Conservation (phyloP, 352 stramenopile genomes). For the Phytopythium mirpurense region DNA sequence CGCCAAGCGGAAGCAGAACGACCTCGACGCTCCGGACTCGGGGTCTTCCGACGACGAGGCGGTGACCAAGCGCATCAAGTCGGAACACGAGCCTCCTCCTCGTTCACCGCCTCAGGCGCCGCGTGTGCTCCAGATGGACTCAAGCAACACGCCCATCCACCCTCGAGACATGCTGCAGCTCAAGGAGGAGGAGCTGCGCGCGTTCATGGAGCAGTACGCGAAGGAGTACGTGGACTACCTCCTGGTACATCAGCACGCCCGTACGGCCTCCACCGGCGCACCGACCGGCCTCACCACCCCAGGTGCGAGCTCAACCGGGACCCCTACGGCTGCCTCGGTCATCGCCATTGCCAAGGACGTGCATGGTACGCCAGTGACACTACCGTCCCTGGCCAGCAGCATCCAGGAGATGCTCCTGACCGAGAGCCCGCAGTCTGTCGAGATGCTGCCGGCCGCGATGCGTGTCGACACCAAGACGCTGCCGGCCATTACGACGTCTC, state of each 20-base stretch:
- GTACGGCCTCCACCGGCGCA: neutral
- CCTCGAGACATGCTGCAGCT: constrained; percentile 35
- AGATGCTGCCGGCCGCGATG: constrained; percentile 20
- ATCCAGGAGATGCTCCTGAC: constrained; percentile 66
- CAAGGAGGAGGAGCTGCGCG: constrained; percentile 44
- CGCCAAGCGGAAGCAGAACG: constrained; percentile 40
- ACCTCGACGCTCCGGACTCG: constrained; percentile 20
- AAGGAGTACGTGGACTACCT: constrained; percentile 56
- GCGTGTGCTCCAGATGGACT: constrained; percentile 41
- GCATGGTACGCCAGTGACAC: constrained; percentile 43
- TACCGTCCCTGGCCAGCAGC: constrained; percentile 45
- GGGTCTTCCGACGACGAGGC: constrained; percentile 24
- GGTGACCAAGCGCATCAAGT: constrained; percentile 23
- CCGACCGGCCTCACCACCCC: neutral
- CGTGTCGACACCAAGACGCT: constrained; percentile 15
- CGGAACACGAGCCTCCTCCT: neutral
- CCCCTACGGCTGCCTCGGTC: neutral
- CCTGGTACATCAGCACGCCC: constrained; percentile 22
- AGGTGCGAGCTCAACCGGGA: neutral
- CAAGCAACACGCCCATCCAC: constrained; percentile 36
- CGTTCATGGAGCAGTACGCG: constrained; percentile 61
- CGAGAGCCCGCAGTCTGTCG: constrained; percentile 69
- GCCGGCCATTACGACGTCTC: constrained; percentile 8
- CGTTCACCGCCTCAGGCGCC: neutral
- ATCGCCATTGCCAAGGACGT: constrained; percentile 29